A percentile compares a stretch with the other conserved stretches of the same genome.
Evolutionary conservation across 1,284 basidiomycete species (phyloP).

Genomic region (Ganoderma sinense): DNA sequence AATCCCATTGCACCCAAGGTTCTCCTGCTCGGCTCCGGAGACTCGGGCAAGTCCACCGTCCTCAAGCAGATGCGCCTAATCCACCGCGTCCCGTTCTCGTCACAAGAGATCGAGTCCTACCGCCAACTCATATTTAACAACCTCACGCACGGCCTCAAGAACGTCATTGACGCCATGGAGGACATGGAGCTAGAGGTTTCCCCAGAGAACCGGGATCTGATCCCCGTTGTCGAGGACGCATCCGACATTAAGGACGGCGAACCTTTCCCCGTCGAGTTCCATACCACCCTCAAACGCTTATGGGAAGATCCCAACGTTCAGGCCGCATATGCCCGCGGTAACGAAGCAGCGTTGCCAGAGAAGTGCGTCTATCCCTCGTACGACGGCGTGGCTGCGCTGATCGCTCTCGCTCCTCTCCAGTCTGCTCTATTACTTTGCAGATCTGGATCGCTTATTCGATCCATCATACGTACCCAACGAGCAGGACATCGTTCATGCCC

Average conservation of each 20-base stretch:
- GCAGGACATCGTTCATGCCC: conserved; percentile 86
- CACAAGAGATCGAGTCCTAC: conserved; percentile 80
- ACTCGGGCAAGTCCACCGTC: conserved; percentile 93
- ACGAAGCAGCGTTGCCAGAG: conserved; percentile 89
- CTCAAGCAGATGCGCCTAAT: conserved; percentile 95
- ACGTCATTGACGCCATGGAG: conserved; percentile 88
- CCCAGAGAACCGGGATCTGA: conserved; percentile 59
- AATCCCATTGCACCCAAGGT: conserved; percentile 53
- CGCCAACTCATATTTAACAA: conserved; percentile 94
- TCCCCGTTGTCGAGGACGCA: conserved; percentile 74
- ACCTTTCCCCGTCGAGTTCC: conserved; percentile 73
- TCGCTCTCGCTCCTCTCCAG: conserved; percentile 42
- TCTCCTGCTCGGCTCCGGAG: conserved; percentile 92
- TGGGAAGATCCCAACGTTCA: conserved; percentile 86
- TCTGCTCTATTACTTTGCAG: conserved; percentile 77
- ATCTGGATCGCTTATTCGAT: conserved; percentile 83
- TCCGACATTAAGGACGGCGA: conserved; percentile 82
- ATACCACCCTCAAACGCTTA: conserved; percentile 71
- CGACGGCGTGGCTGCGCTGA: conserved; percentile 11
- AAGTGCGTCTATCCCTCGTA: conserved; percentile 61
- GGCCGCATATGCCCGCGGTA: conserved; percentile 76
- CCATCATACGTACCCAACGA: conserved; percentile 77
- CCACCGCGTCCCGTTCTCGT: conserved; percentile 79
- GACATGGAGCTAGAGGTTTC: conserved; percentile 83
- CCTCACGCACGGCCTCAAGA: conserved; percentile 84